phyloP scores from a whole-genome alignment of 2,329 filamentous ascomycete species.

The Cordyceps militaris region DNA sequence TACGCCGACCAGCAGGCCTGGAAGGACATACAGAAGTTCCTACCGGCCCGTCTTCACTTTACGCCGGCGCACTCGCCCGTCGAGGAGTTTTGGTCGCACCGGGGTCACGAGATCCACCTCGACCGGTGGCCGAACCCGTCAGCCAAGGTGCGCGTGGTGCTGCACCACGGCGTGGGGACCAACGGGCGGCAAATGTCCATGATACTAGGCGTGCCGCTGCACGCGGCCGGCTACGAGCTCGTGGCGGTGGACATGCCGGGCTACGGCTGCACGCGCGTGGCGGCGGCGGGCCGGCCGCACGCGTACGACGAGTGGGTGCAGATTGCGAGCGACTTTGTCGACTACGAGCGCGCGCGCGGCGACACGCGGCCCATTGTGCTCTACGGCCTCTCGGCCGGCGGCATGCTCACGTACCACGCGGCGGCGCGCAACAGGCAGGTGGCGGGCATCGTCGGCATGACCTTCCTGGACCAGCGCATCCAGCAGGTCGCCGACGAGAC shows the following conservation, averaged over 20 bases:
- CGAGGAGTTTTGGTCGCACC: slow-evolving; percentile 1
- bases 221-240: neutral
- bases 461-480: neutral
- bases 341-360: neutral
- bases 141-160: neutral
- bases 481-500: slow-evolving; percentile 3
- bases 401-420: slow-evolving; percentile 1
- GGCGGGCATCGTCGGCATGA: slow-evolving; percentile 1
- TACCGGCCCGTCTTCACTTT: neutral
- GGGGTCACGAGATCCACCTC: neutral
- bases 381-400: neutral
- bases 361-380: slow-evolving; percentile 1
- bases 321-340: slow-evolving; percentile 1
- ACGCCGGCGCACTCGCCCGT: neutral
- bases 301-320: slow-evolving; percentile 6
- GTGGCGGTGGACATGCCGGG: slow-evolving; percentile 2
- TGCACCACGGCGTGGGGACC: slow-evolving; percentile 6
- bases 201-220: neutral
- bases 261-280: neutral
- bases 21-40: neutral
- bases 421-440: neutral
- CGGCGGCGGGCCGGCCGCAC: neutral
- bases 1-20: slow-evolving; percentile 5
- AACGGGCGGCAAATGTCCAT: slow-evolving; percentile 6
- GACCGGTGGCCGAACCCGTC: slow-evolving; percentile 7